A percentile compares a stretch with the other conserved stretches of the same genome.
phyloP scores from a whole-genome alignment of 768 basidiomycete genomes.

The Fomitopsis serialis region DNA sequence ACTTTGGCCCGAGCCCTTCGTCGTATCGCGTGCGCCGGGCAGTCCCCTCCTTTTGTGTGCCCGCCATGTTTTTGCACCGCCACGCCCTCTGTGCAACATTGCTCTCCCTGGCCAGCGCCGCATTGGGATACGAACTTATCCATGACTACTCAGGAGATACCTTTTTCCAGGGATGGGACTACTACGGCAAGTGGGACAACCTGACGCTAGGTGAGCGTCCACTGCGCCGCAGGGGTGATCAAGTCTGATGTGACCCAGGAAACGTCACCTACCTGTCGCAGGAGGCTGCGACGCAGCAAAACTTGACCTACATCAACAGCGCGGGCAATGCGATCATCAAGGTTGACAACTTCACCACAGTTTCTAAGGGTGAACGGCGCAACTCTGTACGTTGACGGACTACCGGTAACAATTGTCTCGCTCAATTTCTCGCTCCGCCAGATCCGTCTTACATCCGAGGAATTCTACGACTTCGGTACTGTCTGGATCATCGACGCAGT shows the following conservation, averaged over 20 bases:
- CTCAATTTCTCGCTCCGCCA: constrained; percentile 10
- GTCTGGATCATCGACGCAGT: constrained; percentile 41
- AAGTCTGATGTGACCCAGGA: constrained; percentile 31
- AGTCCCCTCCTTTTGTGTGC: neutral
- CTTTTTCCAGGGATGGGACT: constrained; percentile 43
- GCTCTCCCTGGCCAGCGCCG: constrained; percentile 3
- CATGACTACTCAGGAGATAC: constrained; percentile 32
- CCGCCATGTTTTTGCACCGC: constrained; percentile 5
- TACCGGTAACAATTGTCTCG: neutral
- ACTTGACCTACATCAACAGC: constrained; percentile 54
- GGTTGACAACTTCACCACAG: constrained; percentile 65
- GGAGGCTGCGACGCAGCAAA: constrained; percentile 38
- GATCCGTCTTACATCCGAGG: constrained; percentile 42
- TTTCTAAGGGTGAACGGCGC: constrained; percentile 45
- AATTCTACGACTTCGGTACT: constrained; percentile 37
- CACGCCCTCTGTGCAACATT: constrained; percentile 1
- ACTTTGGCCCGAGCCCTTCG: neutral
- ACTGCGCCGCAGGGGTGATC: neutral
- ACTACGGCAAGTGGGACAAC: constrained; percentile 36
- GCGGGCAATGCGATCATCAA: constrained; percentile 64
- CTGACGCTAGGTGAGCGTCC: constrained; percentile 30
- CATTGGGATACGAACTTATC: constrained; percentile 27
- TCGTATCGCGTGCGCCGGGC: neutral
- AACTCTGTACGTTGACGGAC: constrained; percentile 43
- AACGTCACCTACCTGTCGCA: constrained; percentile 57